These are phyloP conservation scores for Sporothrix phasma DNA, from an alignment of 2,329 filamentous ascomycete genomes.

Conservation along the genomic window DNA sequence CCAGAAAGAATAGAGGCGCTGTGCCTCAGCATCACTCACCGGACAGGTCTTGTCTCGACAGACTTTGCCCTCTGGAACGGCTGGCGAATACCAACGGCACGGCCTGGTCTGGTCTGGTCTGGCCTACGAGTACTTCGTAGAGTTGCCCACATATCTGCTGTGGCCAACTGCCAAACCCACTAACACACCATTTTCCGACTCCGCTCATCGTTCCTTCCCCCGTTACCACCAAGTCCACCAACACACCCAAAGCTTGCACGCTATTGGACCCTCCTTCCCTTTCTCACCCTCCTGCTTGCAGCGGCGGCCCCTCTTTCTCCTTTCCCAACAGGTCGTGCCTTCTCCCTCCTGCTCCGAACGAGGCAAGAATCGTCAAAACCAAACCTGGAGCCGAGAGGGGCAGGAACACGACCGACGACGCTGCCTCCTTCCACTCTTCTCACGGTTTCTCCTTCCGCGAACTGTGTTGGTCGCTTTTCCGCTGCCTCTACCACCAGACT, in stretches of 20 bases:
- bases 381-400: slow-evolving; percentile 15
- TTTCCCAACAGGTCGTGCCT: slow-evolving; percentile 13
- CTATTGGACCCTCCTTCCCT: slow-evolving; percentile 16
- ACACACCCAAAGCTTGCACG: slow-evolving; percentile 7
- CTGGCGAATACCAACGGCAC: slow-evolving; percentile 7
- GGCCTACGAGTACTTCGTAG: too few relatives aligned
- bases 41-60: not conserved
- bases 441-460: not conserved
- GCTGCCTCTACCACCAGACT: not conserved
- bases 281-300: slow-evolving; percentile 1
- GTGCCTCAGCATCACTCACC: not conserved
- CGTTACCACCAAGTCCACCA: slow-evolving; percentile 9
- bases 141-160: not conserved
- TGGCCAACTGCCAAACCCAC: slow-evolving; percentile 1
- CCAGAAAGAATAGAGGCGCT: not conserved
- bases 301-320: slow-evolving; percentile 12
- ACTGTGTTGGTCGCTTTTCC: not conserved
- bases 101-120: slow-evolving; percentile 1
- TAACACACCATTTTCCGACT: slow-evolving; percentile 8
- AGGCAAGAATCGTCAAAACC: not conserved
- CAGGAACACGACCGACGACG: slow-evolving; percentile 10
- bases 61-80: slow-evolving; percentile 7
- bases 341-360: slow-evolving; percentile 1
- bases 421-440: not conserved
- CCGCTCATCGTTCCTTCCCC: not conserved